A percentile compares a stretch with the other conserved stretches of the same genome.
These are phyloP conservation scores for Malus hybrid DNA, from an alignment of 331 rosid genomes.

Conservation along the genomic window DNA sequence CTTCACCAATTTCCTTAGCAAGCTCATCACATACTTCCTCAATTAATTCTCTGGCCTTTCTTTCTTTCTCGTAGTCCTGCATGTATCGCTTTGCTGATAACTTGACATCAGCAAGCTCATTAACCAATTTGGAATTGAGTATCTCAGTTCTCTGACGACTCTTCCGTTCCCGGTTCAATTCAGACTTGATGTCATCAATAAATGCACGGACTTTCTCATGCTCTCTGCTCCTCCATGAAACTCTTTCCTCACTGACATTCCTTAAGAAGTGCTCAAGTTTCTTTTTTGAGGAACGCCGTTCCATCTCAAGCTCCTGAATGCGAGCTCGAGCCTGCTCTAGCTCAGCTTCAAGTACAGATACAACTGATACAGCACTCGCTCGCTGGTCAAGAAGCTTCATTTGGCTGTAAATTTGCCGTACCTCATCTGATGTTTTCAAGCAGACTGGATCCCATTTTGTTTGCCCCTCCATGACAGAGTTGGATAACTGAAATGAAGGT, in stretches of 20 bases:
- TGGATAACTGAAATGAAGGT: constrained; percentile 47
- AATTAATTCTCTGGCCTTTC: constrained; percentile 58
- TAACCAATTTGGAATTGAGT: constrained; percentile 65
- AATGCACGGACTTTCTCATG: constrained; percentile 80
- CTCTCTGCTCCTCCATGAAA: constrained; percentile 73
- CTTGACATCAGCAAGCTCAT: constrained; percentile 75
- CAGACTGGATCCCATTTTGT: constrained; percentile 85
- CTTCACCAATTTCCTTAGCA: constrained; percentile 86
- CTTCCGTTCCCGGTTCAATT: constrained; percentile 68
- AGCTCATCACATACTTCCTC: constrained; percentile 94
- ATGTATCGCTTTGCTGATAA: constrained; percentile 57
- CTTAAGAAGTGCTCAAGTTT: constrained; percentile 74
- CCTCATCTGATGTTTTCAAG: constrained; percentile 48
- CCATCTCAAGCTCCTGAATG: constrained; percentile 73
- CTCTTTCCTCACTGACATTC: constrained; percentile 68
- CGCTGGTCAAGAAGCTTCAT: constrained; percentile 59
- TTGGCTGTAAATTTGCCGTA: constrained; percentile 44
- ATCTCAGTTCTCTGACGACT: constrained; percentile 64
- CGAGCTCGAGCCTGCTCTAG: constrained; percentile 59
- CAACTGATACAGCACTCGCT: constrained; percentile 47
- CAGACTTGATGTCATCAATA: constrained; percentile 62
- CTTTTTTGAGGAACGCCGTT: constrained; percentile 61
- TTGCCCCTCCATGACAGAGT: constrained; percentile 76
- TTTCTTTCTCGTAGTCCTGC: constrained; percentile 77
- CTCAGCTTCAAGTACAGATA: constrained; percentile 64